Evolutionary conservation across 768 basidiomycete genomes (phyloP).

Genomic region (Lentinula aciculospora): DNA sequence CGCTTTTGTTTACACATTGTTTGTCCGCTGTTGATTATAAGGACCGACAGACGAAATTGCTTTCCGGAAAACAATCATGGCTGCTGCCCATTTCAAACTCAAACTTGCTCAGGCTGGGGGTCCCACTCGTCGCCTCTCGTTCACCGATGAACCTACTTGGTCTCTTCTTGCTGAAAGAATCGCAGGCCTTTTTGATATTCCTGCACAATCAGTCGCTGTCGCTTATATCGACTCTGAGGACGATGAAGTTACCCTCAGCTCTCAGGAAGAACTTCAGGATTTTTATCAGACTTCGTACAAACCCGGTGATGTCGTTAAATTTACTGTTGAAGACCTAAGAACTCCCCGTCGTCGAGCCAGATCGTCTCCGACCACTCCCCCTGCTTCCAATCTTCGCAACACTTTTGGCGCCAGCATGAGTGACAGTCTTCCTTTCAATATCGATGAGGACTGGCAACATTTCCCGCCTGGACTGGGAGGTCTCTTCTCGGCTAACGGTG

Average conservation of each 20-base stretch:
- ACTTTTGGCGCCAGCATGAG: slow-evolving; percentile 43
- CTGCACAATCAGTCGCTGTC: slow-evolving; percentile 53
- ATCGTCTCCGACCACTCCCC: slow-evolving; percentile 22
- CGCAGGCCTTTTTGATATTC: slow-evolving; percentile 48
- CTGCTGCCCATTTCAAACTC: slow-evolving; percentile 60
- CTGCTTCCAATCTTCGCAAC: slow-evolving; percentile 39
- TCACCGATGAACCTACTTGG: slow-evolving; percentile 52
- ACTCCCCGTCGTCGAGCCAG: slow-evolving; percentile 25
- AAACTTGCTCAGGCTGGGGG: slow-evolving; percentile 46
- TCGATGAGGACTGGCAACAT: slow-evolving; percentile 60
- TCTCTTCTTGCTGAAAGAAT: slow-evolving; percentile 48
- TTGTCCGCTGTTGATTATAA: not conserved
- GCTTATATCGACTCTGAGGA: slow-evolving; percentile 70
- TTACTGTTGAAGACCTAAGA: slow-evolving; percentile 59
- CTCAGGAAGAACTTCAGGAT: slow-evolving; percentile 73
- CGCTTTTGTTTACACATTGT: not conserved
- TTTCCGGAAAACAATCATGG: slow-evolving; percentile 24
- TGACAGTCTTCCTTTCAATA: slow-evolving; percentile 37
- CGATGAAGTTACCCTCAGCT: slow-evolving; percentile 73
- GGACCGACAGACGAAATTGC: not conserved
- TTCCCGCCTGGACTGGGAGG: slow-evolving; percentile 36
- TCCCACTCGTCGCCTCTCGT: slow-evolving; percentile 55
- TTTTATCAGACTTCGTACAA: slow-evolving; percentile 41
- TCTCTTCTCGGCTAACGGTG: slow-evolving; percentile 27
- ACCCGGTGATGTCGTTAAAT: slow-evolving; percentile 39